A percentile compares a stretch with the other conserved stretches of the same genome.
phyloP scores from a whole-genome alignment of 352 stramenopile species.

The Aphanomyces cochlioides region DNA sequence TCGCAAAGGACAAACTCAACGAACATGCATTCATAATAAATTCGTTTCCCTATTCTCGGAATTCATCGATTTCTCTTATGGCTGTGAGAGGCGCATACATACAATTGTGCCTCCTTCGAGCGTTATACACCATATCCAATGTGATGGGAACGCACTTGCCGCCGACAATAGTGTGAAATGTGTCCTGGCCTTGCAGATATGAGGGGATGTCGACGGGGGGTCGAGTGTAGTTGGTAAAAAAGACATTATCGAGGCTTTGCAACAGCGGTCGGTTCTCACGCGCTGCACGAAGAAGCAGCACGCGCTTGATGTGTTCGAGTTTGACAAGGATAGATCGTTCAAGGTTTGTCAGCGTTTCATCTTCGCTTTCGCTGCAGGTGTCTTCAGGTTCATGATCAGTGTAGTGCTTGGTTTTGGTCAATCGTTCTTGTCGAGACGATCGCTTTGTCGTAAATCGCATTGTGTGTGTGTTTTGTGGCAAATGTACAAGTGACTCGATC shows the following conservation, averaged over 20 bases:
- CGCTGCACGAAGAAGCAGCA: slow-evolving; percentile 3
- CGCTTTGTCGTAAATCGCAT: too few species aligned
- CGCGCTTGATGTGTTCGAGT: slow-evolving; percentile 19
- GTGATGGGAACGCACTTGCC: slow-evolving; percentile 24
- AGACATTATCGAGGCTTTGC: slow-evolving; percentile 8
- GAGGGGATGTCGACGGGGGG: slow-evolving; percentile 19
- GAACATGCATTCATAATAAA: too few species aligned
- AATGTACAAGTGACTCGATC: too few species aligned
- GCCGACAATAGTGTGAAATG: slow-evolving; percentile 4
- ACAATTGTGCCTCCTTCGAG: neutral
- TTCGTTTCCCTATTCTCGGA: too few species aligned
- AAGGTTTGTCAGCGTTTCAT: neutral
- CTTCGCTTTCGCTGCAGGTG: slow-evolving; percentile 3
- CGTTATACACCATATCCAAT: slow-evolving; percentile 27
- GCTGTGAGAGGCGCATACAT: too few species aligned
- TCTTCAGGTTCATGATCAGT: neutral
- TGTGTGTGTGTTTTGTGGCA: too few species aligned
- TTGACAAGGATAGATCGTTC: slow-evolving; percentile 1
- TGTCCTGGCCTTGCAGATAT: slow-evolving; percentile 3
- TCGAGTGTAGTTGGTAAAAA: slow-evolving; percentile 4
- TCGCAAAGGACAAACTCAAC: too few species aligned
- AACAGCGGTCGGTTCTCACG: neutral
- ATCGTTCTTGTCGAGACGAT: too few species aligned
- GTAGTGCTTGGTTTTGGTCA: neutral
- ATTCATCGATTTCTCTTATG: too few species aligned